Conservation (phyloP, 345 rosid genomes). For the Hevea brasiliensis region DNA sequence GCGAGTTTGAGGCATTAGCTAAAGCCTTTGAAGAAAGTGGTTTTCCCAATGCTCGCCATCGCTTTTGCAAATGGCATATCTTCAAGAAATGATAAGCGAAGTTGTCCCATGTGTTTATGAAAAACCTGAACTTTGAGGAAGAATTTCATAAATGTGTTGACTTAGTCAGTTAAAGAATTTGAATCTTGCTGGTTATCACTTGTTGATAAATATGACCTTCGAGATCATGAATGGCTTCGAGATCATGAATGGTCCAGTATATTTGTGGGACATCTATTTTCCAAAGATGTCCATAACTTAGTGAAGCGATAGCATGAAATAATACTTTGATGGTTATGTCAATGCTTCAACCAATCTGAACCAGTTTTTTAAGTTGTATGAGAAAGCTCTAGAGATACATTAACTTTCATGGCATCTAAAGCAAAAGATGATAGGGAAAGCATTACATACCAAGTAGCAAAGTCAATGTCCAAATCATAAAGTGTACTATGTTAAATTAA, state of each 20-base stretch:
- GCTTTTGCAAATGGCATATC: constrained; percentile 63
- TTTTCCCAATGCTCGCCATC: constrained; percentile 57
- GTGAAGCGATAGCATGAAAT: constrained; percentile 55
- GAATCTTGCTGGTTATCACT: constrained; percentile 52
- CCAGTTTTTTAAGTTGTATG: constrained; percentile 43
- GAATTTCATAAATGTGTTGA: constrained; percentile 52
- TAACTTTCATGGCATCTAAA: constrained; percentile 47
- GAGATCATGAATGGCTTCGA: constrained; percentile 65
- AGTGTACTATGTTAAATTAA: constrained; percentile 52
- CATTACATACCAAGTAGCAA: constrained; percentile 48
- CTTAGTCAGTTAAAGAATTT: constrained; percentile 52
- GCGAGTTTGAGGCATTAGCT: no score
- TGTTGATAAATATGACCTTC: constrained; percentile 47
- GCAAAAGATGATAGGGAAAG: constrained; percentile 41
- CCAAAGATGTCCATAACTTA: constrained; percentile 59
- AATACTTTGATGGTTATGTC: constrained; percentile 64
- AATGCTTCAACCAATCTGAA: constrained; percentile 58
- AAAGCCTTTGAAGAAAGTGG: no score
- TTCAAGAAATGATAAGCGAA: constrained; percentile 54
- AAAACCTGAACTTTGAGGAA: constrained; percentile 48
- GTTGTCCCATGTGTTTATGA: constrained; percentile 41
- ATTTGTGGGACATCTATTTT: constrained; percentile 55
- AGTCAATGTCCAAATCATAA: constrained; percentile 58
- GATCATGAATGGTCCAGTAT: constrained; percentile 74
- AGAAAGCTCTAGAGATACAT: constrained; percentile 51